Evolutionary conservation across 345 rosid genomes (phyloP).

Genomic region (Murraya koenigii): DNA sequence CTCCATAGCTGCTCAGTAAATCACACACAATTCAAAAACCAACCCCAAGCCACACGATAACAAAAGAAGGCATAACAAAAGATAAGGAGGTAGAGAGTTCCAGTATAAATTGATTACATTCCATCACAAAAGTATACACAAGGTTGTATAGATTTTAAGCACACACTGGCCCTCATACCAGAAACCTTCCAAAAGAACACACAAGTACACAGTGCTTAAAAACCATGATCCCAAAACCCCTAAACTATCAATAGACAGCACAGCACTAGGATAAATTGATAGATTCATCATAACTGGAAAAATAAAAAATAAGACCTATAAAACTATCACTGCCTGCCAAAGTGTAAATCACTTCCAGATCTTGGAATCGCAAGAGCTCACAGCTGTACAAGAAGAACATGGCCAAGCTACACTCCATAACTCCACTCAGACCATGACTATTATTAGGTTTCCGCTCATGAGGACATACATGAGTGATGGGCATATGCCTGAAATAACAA

Average conservation of each 20-base stretch:
- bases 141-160: neutral
- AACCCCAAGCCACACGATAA: too few species aligned
- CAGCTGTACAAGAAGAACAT: slow-evolving; percentile 15
- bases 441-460: neutral
- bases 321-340: slow-evolving; percentile 6
- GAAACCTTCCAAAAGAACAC: too few species aligned
- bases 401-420: slow-evolving; percentile 7
- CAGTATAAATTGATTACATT: slow-evolving; percentile 17
- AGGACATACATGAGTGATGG: neutral
- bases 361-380: neutral
- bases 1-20: too few species aligned
- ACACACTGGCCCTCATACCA: too few species aligned
- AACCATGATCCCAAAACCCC: too few species aligned
- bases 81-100: slow-evolving; percentile 1
- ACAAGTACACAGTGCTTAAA: too few species aligned
- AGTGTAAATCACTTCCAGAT: neutral
- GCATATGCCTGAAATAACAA: slow-evolving; percentile 40
- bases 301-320: neutral
- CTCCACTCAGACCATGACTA: neutral
- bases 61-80: neutral
- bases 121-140: slow-evolving; percentile 14
- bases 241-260: neutral
- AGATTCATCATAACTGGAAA: neutral
- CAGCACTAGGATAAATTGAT: neutral
- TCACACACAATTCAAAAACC: neutral